phyloP scores from a whole-genome alignment of 2,329 filamentous ascomycete genomes.

The Venturia effusa region DNA sequence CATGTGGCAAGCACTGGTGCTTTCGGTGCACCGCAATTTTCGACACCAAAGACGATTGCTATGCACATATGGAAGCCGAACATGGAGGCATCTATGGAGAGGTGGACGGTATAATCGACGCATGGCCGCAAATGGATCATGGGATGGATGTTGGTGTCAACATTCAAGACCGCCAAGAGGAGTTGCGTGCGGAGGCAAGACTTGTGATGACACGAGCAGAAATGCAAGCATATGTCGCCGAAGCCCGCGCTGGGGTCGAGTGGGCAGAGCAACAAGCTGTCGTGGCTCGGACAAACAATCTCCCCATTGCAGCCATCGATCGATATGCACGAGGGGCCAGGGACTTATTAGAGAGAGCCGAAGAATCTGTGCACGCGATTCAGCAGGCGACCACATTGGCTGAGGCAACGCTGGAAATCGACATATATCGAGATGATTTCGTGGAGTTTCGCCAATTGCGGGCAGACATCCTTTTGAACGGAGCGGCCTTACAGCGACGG shows the following conservation, averaged over 20 bases:
- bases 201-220: background rate
- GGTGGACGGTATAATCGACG: background rate
- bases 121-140: too few relatives aligned
- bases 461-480: background rate
- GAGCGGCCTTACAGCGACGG: background rate
- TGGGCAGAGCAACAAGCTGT: background rate
- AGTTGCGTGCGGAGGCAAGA: too few relatives aligned
- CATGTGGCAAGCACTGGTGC: constrained; percentile 1
- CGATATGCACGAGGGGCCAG: background rate
- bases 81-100: background rate
- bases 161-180: too few relatives aligned
- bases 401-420: background rate
- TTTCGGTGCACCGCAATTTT: background rate
- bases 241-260: background rate
- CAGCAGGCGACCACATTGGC: background rate
- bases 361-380: background rate
- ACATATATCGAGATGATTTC: too few relatives aligned
- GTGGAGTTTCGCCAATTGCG: background rate
- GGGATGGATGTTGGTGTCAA: background rate
- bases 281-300: too few relatives aligned
- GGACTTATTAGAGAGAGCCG: background rate
- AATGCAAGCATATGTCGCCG: background rate
- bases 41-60: background rate
- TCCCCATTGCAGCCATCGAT: background rate
- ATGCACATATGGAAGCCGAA: background rate